phyloP scores from a whole-genome alignment of 352 stramenopile species.

The Globisporangium spiculum region DNA sequence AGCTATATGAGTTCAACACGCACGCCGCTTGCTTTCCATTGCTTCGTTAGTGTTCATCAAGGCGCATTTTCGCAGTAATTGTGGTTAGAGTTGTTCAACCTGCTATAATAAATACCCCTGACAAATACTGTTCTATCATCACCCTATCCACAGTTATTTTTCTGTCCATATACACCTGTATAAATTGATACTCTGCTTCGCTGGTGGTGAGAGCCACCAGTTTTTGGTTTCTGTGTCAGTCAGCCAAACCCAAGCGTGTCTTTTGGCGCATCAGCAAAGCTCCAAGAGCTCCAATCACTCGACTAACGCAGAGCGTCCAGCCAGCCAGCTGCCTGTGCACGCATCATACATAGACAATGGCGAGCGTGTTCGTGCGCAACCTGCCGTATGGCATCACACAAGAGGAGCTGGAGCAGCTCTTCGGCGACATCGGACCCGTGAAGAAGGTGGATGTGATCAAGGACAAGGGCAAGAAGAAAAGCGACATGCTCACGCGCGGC shows the following conservation, averaged over 20 bases:
- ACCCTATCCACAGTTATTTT: neutral
- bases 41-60: neutral
- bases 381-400: conserved; percentile 83
- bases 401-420: conserved; percentile 81
- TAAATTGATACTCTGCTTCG: conserved; percentile 6
- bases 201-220: conserved; percentile 16
- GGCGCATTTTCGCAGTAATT: neutral
- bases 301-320: neutral
- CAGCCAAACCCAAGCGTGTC: conserved; percentile 1
- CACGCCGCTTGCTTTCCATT: neutral
- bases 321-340: neutral
- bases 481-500: conserved; percentile 73
- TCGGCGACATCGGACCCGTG: conserved; percentile 76
- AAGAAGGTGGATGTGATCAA: conserved; percentile 89
- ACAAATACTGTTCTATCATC: neutral
- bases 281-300: conserved; percentile 4
- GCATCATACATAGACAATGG: conserved; percentile 21
- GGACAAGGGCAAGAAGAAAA: conserved; percentile 84
- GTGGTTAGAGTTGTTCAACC: neutral
- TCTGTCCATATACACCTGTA: neutral
- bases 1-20: conserved; percentile 11
- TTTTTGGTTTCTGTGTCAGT: conserved; percentile 5
- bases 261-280: conserved; percentile 14
- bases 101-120: conserved; percentile 2
- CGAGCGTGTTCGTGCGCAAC: conserved; percentile 85